These are phyloP conservation scores for Candida wancherniae DNA, from an alignment of 805 yeast genomes.

Conservation along the genomic window DNA sequence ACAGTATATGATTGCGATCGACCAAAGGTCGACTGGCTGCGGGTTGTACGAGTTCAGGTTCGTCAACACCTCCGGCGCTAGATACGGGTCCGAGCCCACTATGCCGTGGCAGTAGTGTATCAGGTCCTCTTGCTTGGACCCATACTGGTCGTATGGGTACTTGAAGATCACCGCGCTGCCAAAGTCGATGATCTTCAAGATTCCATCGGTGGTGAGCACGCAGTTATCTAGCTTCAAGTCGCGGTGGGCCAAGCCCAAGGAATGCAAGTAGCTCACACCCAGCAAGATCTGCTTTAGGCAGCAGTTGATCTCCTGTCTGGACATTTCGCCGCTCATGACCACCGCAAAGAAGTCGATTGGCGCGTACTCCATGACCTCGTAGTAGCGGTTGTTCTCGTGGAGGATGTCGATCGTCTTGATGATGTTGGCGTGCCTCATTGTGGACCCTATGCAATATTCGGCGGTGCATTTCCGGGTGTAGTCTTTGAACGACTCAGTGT, in stretches of 20 bases:
- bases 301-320: constrained; percentile 76
- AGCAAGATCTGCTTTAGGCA: constrained; percentile 69
- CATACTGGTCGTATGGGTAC: constrained; percentile 60
- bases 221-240: constrained; percentile 82
- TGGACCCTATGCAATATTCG: constrained; percentile 83
- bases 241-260: constrained; percentile 76
- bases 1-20: constrained; percentile 77
- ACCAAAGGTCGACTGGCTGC: constrained; percentile 78
- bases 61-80: constrained; percentile 74
- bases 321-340: constrained; percentile 81
- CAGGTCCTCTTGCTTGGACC: constrained; percentile 38
- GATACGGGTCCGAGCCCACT: constrained; percentile 82
- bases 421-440: constrained; percentile 75
- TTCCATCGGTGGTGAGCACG: constrained; percentile 69
- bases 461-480: constrained; percentile 85
- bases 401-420: constrained; percentile 76
- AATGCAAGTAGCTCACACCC: constrained; percentile 71
- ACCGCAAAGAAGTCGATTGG: constrained; percentile 82
- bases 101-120: constrained; percentile 51
- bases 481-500: constrained; percentile 67
- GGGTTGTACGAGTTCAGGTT: constrained; percentile 61
- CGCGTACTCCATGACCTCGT: constrained; percentile 92
- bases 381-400: constrained; percentile 64
- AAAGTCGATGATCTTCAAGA: constrained; percentile 73
- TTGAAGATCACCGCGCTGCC: constrained; percentile 81